Conservation (phyloP, 257 asterid genomes). For the Buddleja alternifolia region DNA sequence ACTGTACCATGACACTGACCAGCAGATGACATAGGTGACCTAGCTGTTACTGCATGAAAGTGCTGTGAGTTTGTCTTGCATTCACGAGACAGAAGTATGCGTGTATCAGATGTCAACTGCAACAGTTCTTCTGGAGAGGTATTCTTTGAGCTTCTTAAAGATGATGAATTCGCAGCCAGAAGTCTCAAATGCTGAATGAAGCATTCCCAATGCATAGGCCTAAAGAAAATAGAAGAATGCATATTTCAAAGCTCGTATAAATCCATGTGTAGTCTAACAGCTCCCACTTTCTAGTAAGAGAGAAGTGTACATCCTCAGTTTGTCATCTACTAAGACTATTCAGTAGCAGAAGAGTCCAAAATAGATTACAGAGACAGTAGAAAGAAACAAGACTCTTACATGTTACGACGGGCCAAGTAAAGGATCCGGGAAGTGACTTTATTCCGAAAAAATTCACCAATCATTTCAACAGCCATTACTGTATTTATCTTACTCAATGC, state of each 20-base stretch:
- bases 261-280: conserved; percentile 18
- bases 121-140: conserved; percentile 78
- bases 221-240: conserved; percentile 37
- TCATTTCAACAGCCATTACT: conserved; percentile 72
- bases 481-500: conserved; percentile 72
- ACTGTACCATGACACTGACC: conserved; percentile 60
- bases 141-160: conserved; percentile 75
- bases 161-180: conserved; percentile 68
- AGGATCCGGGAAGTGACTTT: conserved; percentile 75
- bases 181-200: conserved; percentile 71
- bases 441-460: conserved; percentile 77
- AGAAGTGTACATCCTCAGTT: neutral
- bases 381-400: conserved; percentile 60
- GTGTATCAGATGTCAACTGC: conserved; percentile 73
- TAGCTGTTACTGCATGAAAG: conserved; percentile 68
- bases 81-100: conserved; percentile 61
- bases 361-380: conserved; percentile 5
- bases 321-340: conserved; percentile 21
- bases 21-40: conserved; percentile 59
- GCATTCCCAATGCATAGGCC: conserved; percentile 80
- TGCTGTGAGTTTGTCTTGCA: conserved; percentile 73
- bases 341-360: neutral
- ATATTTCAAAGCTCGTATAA: conserved; percentile 32
- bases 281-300: conserved; percentile 20
- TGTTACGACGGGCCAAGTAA: conserved; percentile 78